A percentile compares a stretch with the other conserved stretches of the same genome.
These are phyloP conservation scores for Cladophialophora bantiana DNA, from an alignment of 2,329 filamentous ascomycete species.

Conservation along the genomic window DNA sequence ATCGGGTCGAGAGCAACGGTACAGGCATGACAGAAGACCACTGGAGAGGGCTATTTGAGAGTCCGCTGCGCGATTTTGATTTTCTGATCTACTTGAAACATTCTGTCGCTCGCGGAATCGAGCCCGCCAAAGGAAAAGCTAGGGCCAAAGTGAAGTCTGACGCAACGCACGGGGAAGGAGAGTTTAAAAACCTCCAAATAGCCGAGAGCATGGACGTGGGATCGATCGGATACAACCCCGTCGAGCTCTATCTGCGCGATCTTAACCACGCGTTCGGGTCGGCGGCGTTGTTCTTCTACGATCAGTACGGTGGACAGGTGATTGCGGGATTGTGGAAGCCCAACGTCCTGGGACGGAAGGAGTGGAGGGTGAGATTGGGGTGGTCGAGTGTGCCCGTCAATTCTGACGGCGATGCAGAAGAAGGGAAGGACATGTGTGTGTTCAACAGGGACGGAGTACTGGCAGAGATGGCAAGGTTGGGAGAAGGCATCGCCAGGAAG, in stretches of 20 bases:
- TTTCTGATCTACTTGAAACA: constrained; percentile 76
- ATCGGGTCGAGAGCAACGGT: constrained; percentile 63
- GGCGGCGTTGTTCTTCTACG: constrained; percentile 80
- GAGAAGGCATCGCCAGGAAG: constrained; percentile 38
- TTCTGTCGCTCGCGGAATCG: constrained; percentile 42
- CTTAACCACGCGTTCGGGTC: constrained; percentile 71
- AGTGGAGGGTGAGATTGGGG: constrained; percentile 74
- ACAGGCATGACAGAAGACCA: constrained; percentile 57
- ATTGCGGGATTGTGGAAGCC: constrained; percentile 74
- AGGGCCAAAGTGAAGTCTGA: constrained; percentile 6
- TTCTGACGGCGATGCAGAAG: constrained; percentile 42
- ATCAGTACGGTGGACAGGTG: constrained; percentile 57
- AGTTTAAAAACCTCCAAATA: constrained; percentile 82
- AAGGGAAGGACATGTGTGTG: constrained; percentile 59
- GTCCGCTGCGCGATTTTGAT: constrained; percentile 79
- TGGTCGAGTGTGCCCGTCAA: constrained; percentile 68
- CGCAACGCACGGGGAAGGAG: constrained; percentile 37
- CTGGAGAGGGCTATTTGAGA: constrained; percentile 71
- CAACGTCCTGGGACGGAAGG: constrained; percentile 55
- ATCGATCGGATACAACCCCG: constrained; percentile 65
- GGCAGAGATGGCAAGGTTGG: constrained; percentile 72
- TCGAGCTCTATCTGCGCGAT: constrained; percentile 70
- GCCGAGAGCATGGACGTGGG: constrained; percentile 48
- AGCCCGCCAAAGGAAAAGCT: not conserved
- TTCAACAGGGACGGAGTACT: constrained; percentile 73